Percentiles rank a stretch among this genome's conserved stretches.
Evolutionary conservation across 1,284 basidiomycete species (phyloP).

Genomic region (Trichosporon sp.): DNA sequence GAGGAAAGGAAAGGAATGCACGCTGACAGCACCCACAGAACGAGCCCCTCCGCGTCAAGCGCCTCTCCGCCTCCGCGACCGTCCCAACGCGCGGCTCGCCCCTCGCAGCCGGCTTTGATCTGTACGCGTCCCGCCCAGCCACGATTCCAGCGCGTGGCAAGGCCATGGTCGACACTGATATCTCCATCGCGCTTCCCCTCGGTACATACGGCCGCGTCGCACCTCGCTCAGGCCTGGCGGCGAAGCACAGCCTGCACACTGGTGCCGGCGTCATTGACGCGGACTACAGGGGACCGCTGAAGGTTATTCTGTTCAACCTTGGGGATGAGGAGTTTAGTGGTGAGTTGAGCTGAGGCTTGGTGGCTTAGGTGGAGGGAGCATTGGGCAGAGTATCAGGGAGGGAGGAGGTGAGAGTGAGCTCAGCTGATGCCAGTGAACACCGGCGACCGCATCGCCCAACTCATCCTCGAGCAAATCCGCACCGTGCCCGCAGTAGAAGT

Average conservation of each 20-base stretch:
- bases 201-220: conserved; percentile 96
- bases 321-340: conserved; percentile 83
- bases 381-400: no score
- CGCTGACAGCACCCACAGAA: conserved; percentile 12
- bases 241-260: conserved; percentile 95
- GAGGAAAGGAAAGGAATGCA: background rate
- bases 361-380: no score
- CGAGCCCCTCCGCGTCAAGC: conserved; percentile 68
- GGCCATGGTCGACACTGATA: conserved; percentile 82
- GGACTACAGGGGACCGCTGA: conserved; percentile 89
- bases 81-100: conserved; percentile 84
- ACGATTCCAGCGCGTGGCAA: conserved; percentile 78
- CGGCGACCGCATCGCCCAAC: conserved; percentile 91
- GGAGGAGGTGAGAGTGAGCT: background rate
- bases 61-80: conserved; percentile 72
- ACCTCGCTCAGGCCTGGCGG: conserved; percentile 90
- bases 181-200: conserved; percentile 90
- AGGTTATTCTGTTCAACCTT: conserved; percentile 89
- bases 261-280: conserved; percentile 97
- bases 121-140: conserved; percentile 78
- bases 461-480: conserved; percentile 86
- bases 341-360: no score
- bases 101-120: conserved; percentile 87
- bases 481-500: conserved; percentile 85
- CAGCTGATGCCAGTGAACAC: conserved; percentile 60